Conservation (phyloP, 2,329 filamentous ascomycete genomes). For the Aaosphaeria pasadenensis region DNA sequence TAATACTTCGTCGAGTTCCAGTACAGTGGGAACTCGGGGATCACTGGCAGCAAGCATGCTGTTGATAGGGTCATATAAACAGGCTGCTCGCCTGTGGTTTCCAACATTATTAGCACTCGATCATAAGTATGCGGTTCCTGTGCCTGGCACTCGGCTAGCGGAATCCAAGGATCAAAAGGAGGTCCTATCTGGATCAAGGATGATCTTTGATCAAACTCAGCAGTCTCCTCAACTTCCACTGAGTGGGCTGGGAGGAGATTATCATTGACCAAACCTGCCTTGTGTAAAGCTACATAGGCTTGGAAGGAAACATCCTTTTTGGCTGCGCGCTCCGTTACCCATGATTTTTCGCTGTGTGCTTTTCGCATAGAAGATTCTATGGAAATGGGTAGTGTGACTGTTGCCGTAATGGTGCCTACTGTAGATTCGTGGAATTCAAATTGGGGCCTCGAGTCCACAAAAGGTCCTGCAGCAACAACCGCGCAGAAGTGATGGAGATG, state of each 20-base stretch:
- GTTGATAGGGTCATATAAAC: conserved; percentile 4
- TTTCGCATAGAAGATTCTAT: conserved; percentile 62
- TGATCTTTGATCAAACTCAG: conserved; percentile 25
- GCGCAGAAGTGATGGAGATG: conserved; percentile 82
- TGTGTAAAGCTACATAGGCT: conserved; percentile 69
- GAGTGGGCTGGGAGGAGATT: conserved; percentile 65
- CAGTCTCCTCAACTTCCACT: conserved; percentile 13
- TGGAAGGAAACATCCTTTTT: conserved; percentile 80
- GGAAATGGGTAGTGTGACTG: conserved; percentile 67
- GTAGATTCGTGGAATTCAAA: conserved; percentile 56
- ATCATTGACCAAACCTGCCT: conserved; percentile 71
- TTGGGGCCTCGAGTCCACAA: conserved; percentile 64
- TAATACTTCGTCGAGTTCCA: conserved; percentile 31
- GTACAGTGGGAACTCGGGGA: conserved; percentile 18
- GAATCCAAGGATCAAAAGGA: conserved; percentile 30
- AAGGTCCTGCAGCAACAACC: conserved; percentile 56
- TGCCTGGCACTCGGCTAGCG: conserved; percentile 11
- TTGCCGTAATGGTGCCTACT: conserved; percentile 48
- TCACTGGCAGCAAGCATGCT: conserved; percentile 5
- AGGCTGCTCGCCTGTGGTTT: conserved; percentile 21
- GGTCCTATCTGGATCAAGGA: conserved; percentile 21
- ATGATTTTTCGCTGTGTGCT: conserved; percentile 52
- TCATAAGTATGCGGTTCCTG: conserved; percentile 14
- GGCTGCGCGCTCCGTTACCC: conserved; percentile 70
- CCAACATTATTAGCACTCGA: conserved; percentile 13